phyloP scores from a whole-genome alignment of 257 asterid genomes.

The Thymus quinquecostatus region DNA sequence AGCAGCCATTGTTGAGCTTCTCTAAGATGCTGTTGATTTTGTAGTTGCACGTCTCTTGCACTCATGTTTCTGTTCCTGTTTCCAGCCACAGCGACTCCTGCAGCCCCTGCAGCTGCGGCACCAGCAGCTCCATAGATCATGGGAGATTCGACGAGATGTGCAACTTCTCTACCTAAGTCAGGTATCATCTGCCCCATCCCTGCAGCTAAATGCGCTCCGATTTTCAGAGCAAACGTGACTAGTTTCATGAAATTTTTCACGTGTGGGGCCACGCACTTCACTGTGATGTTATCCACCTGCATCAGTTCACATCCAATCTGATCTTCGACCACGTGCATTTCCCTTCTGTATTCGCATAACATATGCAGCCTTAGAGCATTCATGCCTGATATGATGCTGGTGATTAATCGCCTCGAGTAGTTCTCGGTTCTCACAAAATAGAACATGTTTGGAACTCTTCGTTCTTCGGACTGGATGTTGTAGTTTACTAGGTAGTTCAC shows the following conservation, averaged over 20 bases:
- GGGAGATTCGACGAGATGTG: constrained; percentile 68
- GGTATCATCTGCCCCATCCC: constrained; percentile 97
- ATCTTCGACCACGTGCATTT: constrained; percentile 84
- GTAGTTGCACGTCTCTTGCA: constrained; percentile 55
- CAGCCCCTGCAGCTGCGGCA: constrained; percentile 67
- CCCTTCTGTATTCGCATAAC: constrained; percentile 77
- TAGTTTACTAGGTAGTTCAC: constrained; percentile 78
- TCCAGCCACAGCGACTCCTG: constrained; percentile 64
- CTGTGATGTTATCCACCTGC: constrained; percentile 78
- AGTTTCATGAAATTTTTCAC: constrained; percentile 76
- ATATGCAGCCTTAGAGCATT: constrained; percentile 72
- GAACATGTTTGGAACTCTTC: constrained; percentile 84
- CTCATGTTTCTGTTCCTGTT: constrained; percentile 45
- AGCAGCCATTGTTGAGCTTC: constrained; percentile 85
- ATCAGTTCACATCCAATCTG: constrained; percentile 82
- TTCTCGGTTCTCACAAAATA: constrained; percentile 70
- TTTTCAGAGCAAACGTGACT: constrained; percentile 81
- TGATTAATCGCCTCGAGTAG: constrained; percentile 77
- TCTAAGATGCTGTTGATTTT: constrained; percentile 38
- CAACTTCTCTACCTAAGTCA: constrained; percentile 79
- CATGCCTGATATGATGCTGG: constrained; percentile 78
- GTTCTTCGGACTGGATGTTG: constrained; percentile 68
- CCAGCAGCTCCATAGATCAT: constrained; percentile 66
- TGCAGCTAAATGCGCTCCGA: constrained; percentile 88
- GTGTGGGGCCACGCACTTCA: constrained; percentile 70